phyloP scores from a whole-genome alignment of 1,139 yeast genomes.

The Debaryomyces singareniensis region DNA sequence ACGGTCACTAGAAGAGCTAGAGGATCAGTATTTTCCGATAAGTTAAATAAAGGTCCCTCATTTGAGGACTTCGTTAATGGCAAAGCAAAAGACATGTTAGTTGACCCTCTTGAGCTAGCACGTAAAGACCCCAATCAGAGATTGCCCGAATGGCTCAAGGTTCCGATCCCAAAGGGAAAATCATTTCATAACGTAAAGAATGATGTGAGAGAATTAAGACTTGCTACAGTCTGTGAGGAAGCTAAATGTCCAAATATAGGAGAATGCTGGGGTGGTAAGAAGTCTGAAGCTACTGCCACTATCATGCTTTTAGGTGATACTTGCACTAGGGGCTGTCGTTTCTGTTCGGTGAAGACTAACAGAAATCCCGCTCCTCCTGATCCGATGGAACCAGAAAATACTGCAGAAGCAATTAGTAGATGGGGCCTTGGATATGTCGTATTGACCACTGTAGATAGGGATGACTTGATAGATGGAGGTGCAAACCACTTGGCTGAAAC shows the following conservation, averaged over 20 bases:
- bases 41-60: constrained; percentile 79
- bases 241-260: constrained; percentile 99
- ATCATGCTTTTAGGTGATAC: constrained; percentile 98
- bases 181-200: constrained; percentile 73
- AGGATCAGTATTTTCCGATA: constrained; percentile 61
- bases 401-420: constrained; percentile 94
- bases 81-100: constrained; percentile 57
- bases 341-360: constrained; percentile 93
- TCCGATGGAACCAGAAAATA: constrained; percentile 94
- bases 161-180: constrained; percentile 90
- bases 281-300: constrained; percentile 96
- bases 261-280: constrained; percentile 99
- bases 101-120: constrained; percentile 69
- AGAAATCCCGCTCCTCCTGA: constrained; percentile 85
- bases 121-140: constrained; percentile 56
- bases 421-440: constrained; percentile 99
- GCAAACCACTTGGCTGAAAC: constrained; percentile 87
- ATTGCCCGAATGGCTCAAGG: constrained; percentile 90
- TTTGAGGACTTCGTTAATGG: constrained; percentile 88
- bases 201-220: constrained; percentile 81
- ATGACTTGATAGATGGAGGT: constrained; percentile 91
- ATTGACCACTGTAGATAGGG: constrained; percentile 95
- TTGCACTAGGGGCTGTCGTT: constrained; percentile 96
- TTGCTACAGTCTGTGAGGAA: constrained; percentile 96
- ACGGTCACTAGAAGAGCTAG: constrained; percentile 30